phyloP scores from a whole-genome alignment of 306 rosid genomes.

The Trichosanthes cucumerina region DNA sequence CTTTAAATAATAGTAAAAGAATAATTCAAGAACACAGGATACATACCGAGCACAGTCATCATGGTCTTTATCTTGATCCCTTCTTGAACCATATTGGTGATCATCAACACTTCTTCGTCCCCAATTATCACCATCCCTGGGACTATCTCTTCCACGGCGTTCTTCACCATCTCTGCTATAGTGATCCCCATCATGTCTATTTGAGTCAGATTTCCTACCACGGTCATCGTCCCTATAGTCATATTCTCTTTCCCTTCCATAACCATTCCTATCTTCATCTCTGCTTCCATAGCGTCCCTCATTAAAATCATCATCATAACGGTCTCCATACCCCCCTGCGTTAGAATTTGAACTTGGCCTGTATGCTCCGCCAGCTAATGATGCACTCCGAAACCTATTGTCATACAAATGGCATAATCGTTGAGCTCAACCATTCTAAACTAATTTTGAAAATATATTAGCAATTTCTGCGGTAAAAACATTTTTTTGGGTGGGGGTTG shows the following conservation, averaged over 20 bases:
- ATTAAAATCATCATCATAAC: constrained; percentile 59
- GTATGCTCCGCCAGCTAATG: constrained; percentile 59
- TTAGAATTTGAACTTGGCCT: constrained; percentile 54
- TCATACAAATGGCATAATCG: not conserved
- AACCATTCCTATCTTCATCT: constrained; percentile 54
- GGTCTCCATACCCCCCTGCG: constrained; percentile 53
- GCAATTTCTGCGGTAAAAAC: not conserved
- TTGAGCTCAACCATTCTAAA: not conserved
- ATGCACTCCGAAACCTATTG: constrained; percentile 61
- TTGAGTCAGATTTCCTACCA: constrained; percentile 34
- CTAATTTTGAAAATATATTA: not conserved
- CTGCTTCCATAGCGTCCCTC: constrained; percentile 51
- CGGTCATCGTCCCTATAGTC: constrained; percentile 72
- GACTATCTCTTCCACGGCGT: constrained; percentile 43
- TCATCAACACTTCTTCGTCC: constrained; percentile 79
- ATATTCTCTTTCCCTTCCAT: constrained; percentile 82
- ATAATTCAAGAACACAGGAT: constrained; percentile 28
- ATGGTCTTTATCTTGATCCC: constrained; percentile 70
- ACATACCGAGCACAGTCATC: constrained; percentile 78
- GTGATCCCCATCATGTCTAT: constrained; percentile 77
- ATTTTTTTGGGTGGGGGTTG: not conserved
- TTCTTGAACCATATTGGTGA: constrained; percentile 52
- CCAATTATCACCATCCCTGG: constrained; percentile 63
- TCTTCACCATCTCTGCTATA: constrained; percentile 77
- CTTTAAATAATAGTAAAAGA: not conserved